Evolutionary conservation across 805 yeast genomes (phyloP).

Genomic region (Teunomyces gatunensis): DNA sequence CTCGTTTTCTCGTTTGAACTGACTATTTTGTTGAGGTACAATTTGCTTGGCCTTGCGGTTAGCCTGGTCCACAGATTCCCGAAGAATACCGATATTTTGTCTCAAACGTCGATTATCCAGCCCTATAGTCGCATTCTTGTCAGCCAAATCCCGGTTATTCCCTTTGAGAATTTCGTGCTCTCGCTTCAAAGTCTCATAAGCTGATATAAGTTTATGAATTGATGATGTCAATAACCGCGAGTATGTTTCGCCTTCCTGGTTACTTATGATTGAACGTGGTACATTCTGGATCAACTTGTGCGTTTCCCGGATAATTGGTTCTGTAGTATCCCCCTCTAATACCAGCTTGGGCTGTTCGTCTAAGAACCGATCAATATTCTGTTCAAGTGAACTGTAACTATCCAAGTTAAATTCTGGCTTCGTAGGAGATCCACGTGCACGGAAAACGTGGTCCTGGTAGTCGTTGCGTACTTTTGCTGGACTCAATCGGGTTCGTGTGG

Average conservation of each 20-base stretch:
- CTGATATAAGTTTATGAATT: slow-evolving; percentile 23
- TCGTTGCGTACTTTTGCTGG: slow-evolving; percentile 14
- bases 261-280: slow-evolving; percentile 17
- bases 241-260: slow-evolving; percentile 26
- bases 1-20: slow-evolving; percentile 24
- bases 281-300: slow-evolving; percentile 25
- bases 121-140: background rate
- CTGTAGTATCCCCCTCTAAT: slow-evolving; percentile 15
- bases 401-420: background rate
- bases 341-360: background rate
- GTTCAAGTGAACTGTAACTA: slow-evolving; percentile 9
- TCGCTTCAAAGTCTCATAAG: slow-evolving; percentile 7
- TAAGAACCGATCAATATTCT: slow-evolving; percentile 11
- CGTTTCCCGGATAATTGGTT: slow-evolving; percentile 26
- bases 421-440: slow-evolving; percentile 8
- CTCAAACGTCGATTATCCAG: slow-evolving; percentile 3
- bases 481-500: slow-evolving; percentile 6
- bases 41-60: slow-evolving; percentile 13
- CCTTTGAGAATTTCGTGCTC: background rate
- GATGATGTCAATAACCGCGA: slow-evolving; percentile 25
- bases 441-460: slow-evolving; percentile 16
- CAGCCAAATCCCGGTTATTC: background rate
- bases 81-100: background rate
- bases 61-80: slow-evolving; percentile 11
- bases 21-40: slow-evolving; percentile 18